These are phyloP conservation scores for Fusarium staphyleae DNA, from an alignment of 2,329 filamentous ascomycete species.

Conservation along the genomic window DNA sequence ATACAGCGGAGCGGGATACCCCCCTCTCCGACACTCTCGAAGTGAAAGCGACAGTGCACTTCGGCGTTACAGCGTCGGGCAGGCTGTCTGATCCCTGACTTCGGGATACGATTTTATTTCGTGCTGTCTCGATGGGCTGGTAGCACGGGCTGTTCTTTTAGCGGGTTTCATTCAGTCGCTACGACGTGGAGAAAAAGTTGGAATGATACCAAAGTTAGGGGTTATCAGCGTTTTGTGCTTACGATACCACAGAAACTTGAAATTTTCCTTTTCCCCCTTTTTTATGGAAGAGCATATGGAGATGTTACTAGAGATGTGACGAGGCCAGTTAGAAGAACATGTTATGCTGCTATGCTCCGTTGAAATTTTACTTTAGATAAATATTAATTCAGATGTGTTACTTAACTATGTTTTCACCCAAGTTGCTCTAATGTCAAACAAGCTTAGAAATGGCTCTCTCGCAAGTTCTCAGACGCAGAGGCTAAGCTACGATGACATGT, in stretches of 20 bases:
- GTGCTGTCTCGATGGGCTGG: conserved; percentile 26
- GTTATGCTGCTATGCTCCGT: conserved; percentile 29
- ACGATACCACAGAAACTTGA: conserved; percentile 32
- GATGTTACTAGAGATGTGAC: conserved; percentile 27
- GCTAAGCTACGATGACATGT: too few relatives aligned
- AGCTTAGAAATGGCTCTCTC: too few relatives aligned
- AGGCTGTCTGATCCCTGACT: conserved; percentile 14
- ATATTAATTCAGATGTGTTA: conserved; percentile 30
- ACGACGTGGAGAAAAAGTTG: conserved; percentile 9
- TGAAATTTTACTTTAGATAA: conserved; percentile 35
- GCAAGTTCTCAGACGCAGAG: too few relatives aligned
- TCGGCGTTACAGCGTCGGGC: conserved; percentile 20
- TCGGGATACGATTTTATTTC: conserved; percentile 20
- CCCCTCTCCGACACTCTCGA: conserved; percentile 27
- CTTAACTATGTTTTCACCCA: background rate
- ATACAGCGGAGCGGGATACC: conserved; percentile 25
- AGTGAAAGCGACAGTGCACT: conserved; percentile 22
- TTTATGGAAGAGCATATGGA: conserved; percentile 23
- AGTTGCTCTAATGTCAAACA: too few relatives aligned
- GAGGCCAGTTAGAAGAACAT: conserved; percentile 27
- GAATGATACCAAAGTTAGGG: conserved; percentile 27
- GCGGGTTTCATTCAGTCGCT: conserved; percentile 28
- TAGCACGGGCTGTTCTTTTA: conserved; percentile 19
- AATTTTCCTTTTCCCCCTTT: conserved; percentile 30
- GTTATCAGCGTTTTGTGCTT: conserved; percentile 39